These are phyloP conservation scores for Rutstroemia sp. DNA, from an alignment of 2,329 filamentous ascomycete genomes.

Conservation along the genomic window DNA sequence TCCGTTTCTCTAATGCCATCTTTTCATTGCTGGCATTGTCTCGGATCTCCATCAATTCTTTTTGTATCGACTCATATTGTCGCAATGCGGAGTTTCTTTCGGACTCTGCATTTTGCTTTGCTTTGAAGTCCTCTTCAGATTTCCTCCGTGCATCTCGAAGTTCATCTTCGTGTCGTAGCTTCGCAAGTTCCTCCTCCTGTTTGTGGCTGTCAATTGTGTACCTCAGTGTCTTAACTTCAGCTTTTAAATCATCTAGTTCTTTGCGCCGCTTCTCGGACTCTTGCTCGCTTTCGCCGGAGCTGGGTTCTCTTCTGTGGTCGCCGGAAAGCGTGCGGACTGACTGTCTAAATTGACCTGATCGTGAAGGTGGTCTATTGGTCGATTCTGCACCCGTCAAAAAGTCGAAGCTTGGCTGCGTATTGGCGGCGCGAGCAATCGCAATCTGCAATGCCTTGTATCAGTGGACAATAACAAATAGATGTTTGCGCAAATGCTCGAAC, in stretches of 20 bases:
- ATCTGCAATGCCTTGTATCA: constrained; percentile 22
- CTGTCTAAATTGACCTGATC: constrained; percentile 19
- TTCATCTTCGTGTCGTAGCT: constrained; percentile 75
- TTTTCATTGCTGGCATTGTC: constrained; percentile 47
- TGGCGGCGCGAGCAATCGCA: constrained; percentile 41
- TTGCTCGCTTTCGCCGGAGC: constrained; percentile 33
- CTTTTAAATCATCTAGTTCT: constrained; percentile 71
- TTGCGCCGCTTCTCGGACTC: constrained; percentile 20
- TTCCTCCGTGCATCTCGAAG: constrained; percentile 71
- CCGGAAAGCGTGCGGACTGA: constrained; percentile 48
- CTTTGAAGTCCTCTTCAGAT: constrained; percentile 79
- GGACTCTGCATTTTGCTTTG: constrained; percentile 50
- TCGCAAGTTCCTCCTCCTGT: constrained; percentile 76
- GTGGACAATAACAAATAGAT: background rate
- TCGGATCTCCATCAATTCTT: constrained; percentile 45
- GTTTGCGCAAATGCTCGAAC: background rate
- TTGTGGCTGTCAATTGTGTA: constrained; percentile 84
- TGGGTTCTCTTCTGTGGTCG: constrained; percentile 46
- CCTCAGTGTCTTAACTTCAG: constrained; percentile 78
- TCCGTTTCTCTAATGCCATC: constrained; percentile 58
- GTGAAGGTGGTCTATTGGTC: constrained; percentile 27
- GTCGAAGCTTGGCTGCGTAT: constrained; percentile 49
- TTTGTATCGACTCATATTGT: constrained; percentile 42
- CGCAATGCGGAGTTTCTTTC: constrained; percentile 43
- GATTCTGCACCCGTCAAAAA: constrained; percentile 47